A percentile compares a stretch with the other conserved stretches of the same genome.
Conservation (phyloP, 106 monocot genomes). For the Narthecium ossifragum region DNA sequence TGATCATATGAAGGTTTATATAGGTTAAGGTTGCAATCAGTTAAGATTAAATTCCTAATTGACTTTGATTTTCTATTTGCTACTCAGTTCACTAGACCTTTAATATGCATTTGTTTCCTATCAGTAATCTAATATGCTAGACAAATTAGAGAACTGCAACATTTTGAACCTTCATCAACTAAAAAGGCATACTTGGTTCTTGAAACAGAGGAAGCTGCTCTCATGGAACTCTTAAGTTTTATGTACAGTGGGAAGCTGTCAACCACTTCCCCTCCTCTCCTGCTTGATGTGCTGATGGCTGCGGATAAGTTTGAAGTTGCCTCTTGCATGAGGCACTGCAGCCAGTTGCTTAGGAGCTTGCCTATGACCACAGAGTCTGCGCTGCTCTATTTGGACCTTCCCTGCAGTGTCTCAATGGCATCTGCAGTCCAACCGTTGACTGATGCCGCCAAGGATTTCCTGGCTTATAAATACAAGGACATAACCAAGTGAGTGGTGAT, state of each 20-base stretch:
- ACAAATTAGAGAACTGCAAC: too few relatives aligned
- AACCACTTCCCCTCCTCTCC: slow-evolving; percentile 26
- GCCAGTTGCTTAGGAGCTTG: slow-evolving; percentile 49
- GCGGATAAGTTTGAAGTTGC: slow-evolving; percentile 81
- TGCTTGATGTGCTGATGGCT: slow-evolving; percentile 70
- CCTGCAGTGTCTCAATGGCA: slow-evolving; percentile 56
- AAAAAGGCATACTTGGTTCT: too few relatives aligned
- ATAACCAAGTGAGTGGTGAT: slow-evolving; percentile 51
- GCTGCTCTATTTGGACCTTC: slow-evolving; percentile 65
- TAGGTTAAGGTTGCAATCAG: too few relatives aligned
- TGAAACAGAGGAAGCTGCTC: slow-evolving; percentile 61
- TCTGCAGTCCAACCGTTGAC: slow-evolving; percentile 65
- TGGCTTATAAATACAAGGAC: slow-evolving; percentile 51
- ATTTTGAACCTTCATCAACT: too few relatives aligned
- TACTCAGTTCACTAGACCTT: too few relatives aligned
- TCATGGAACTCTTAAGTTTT: slow-evolving; percentile 69
- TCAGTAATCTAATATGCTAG: too few relatives aligned
- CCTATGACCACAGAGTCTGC: slow-evolving; percentile 74
- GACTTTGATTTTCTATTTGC: too few relatives aligned
- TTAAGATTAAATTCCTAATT: too few relatives aligned
- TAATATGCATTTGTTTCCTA: too few relatives aligned
- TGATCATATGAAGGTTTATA: too few relatives aligned
- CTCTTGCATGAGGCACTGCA: slow-evolving; percentile 77
- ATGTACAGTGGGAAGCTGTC: slow-evolving; percentile 75
- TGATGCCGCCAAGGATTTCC: slow-evolving; percentile 67